Evolutionary conservation across 805 yeast species (phyloP).

Genomic region (Cyberlindnera nakhonratchasimensis): DNA sequence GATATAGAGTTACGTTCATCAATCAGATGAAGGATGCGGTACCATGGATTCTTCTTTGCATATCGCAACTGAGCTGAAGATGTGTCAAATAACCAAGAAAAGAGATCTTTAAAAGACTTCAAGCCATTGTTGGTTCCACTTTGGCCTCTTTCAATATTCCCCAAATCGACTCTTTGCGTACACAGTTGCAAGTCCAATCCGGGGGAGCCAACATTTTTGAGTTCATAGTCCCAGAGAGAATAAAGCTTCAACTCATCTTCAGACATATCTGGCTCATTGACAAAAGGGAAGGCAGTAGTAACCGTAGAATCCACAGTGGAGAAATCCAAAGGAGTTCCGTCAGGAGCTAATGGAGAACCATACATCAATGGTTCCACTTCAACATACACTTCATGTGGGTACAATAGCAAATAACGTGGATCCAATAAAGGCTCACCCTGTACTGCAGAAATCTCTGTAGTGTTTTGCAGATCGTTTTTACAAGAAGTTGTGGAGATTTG

Average conservation of each 20-base stretch:
- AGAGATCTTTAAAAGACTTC: background rate
- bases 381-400: conserved; percentile 17
- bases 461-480: too few species aligned
- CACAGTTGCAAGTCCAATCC: conserved; percentile 13
- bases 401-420: conserved; percentile 16
- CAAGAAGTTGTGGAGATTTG: too few species aligned
- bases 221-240: conserved; percentile 24
- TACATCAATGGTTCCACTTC: conserved; percentile 19
- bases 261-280: conserved; percentile 4
- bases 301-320: conserved; percentile 15
- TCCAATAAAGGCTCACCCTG: background rate
- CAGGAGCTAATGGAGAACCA: conserved; percentile 22
- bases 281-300: conserved; percentile 13
- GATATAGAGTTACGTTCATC: conserved; percentile 3
- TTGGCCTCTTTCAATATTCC: conserved; percentile 10
- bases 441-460: too few species aligned
- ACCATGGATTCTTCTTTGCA: conserved; percentile 22
- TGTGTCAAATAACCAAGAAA: conserved; percentile 11
- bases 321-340: conserved; percentile 22
- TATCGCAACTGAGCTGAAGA: conserved; percentile 8
- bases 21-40: conserved; percentile 13
- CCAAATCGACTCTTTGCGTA: conserved; percentile 15
- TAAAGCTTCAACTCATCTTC: conserved; percentile 23
- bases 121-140: too few species aligned
- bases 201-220: conserved; percentile 11